A percentile compares a stretch with the other conserved stretches of the same genome.
These are phyloP conservation scores for Pleurotus giganteus DNA, from an alignment of 768 basidiomycete genomes.

Conservation along the genomic window DNA sequence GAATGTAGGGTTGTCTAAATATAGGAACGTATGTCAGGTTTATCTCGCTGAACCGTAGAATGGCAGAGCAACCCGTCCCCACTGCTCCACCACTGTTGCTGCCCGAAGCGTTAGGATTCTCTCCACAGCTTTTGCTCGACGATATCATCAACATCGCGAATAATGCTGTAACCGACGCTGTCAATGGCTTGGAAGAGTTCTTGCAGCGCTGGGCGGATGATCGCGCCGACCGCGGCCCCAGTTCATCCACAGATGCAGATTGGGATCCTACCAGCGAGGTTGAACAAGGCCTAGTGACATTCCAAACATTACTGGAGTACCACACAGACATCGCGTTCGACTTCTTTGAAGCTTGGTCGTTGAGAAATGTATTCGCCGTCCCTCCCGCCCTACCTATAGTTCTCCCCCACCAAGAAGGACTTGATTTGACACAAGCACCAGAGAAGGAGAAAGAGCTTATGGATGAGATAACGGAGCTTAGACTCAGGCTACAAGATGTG, in stretches of 20 bases:
- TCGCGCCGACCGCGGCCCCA: conserved; percentile 41
- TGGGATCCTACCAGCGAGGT: conserved; percentile 68
- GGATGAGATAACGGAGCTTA: conserved; percentile 65
- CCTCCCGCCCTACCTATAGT: conserved; percentile 68
- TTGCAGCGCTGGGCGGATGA: conserved; percentile 72
- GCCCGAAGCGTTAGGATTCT: conserved; percentile 78
- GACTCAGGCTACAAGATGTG: conserved; percentile 69
- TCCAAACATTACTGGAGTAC: conserved; percentile 85
- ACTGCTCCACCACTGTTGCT: conserved; percentile 48
- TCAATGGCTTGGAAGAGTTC: conserved; percentile 79
- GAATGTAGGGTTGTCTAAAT: too few species aligned
- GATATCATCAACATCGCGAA: conserved; percentile 84
- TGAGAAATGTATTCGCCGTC: conserved; percentile 85
- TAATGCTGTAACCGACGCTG: conserved; percentile 72
- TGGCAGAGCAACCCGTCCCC: conserved; percentile 9
- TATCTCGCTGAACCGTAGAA: too few species aligned
- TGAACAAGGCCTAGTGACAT: conserved; percentile 78
- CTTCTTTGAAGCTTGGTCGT: conserved; percentile 86
- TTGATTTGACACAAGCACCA: conserved; percentile 62
- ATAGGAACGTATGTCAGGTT: too few species aligned
- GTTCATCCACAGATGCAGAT: conserved; percentile 23
- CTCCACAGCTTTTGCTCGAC: conserved; percentile 81
- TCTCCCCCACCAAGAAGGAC: conserved; percentile 70
- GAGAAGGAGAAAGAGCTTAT: conserved; percentile 60
- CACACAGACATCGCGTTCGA: conserved; percentile 92